Evolutionary conservation across 176 grass and related monocot genomes (phyloP).

Genomic region (Phoenix dactylifera): DNA sequence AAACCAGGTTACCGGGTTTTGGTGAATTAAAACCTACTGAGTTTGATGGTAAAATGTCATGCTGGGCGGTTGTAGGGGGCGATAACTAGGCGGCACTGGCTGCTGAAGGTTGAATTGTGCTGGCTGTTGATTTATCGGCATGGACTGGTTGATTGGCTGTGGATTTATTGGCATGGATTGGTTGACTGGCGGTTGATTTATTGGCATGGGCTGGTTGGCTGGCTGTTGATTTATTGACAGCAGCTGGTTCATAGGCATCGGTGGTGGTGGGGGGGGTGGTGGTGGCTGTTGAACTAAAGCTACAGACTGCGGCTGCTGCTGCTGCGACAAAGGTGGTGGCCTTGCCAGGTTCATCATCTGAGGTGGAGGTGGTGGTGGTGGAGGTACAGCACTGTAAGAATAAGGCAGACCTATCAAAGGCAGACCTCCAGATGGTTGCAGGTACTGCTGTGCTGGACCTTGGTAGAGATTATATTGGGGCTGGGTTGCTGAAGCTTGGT

Average conservation of each 20-base stretch:
- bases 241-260: conserved; percentile 38
- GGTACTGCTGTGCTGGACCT: conserved; percentile 43
- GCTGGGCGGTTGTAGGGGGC: conserved; percentile 63
- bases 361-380: conserved; percentile 19
- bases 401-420: conserved; percentile 56
- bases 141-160: conserved; percentile 13
- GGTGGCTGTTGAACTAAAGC: conserved; percentile 34
- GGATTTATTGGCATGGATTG: conserved; percentile 48
- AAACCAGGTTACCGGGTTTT: too few species aligned
- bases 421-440: conserved; percentile 54
- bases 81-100: conserved; percentile 39
- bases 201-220: conserved; percentile 40
- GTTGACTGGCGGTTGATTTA: conserved; percentile 19
- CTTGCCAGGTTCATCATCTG: conserved; percentile 55
- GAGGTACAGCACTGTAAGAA: conserved; percentile 36
- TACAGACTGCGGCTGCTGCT: conserved; percentile 31
- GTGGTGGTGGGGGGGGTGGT: background rate
- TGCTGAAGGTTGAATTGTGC: conserved; percentile 59
- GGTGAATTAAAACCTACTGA: too few species aligned
- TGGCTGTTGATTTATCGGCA: conserved; percentile 27
- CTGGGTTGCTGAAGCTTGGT: conserved; percentile 34
- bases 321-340: conserved; percentile 20
- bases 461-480: conserved; percentile 57
- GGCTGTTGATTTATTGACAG: conserved; percentile 35
- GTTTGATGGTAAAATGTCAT: conserved; percentile 63